phyloP scores from a whole-genome alignment of 345 rosid species.

The Draba incana region DNA sequence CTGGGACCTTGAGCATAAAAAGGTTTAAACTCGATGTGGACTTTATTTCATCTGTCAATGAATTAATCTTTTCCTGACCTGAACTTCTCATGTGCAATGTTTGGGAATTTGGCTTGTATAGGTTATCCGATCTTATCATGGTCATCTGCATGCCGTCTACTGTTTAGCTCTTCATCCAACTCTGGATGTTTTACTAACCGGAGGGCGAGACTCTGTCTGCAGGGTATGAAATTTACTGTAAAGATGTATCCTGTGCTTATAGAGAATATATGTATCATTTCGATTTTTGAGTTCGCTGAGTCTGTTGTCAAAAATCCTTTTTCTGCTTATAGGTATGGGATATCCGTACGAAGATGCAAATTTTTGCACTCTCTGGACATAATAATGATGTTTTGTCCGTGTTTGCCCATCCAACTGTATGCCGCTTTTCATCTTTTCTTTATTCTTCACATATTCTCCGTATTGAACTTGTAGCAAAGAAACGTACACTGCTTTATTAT shows the following conservation, averaged over 20 bases:
- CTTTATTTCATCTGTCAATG: slow-evolving; percentile 3
- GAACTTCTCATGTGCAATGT: slow-evolving; percentile 12
- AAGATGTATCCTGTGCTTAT: not conserved
- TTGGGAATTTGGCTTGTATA: slow-evolving; percentile 33
- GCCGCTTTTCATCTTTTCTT: slow-evolving; percentile 20
- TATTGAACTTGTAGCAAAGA: slow-evolving; percentile 12
- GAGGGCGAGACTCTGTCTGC: slow-evolving; percentile 98
- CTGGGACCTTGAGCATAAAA: slow-evolving; percentile 97
- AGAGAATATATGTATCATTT: not conserved
- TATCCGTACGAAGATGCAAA: slow-evolving; percentile 85
- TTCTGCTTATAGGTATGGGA: slow-evolving; percentile 79
- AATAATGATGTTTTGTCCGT: slow-evolving; percentile 75
- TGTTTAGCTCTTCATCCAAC: slow-evolving; percentile 99
- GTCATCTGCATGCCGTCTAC: slow-evolving; percentile 90
- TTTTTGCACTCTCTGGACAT: slow-evolving; percentile 81
- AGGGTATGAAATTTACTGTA: slow-evolving; percentile 57
- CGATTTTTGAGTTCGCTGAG: slow-evolving; percentile 14
- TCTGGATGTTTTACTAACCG: slow-evolving; percentile 82
- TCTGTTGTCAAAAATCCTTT: slow-evolving; percentile 29
- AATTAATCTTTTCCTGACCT: not conserved
- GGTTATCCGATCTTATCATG: slow-evolving; percentile 94
- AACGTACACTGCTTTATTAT: slow-evolving; percentile 8
- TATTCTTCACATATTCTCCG: not conserved
- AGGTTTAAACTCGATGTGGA: slow-evolving; percentile 52
- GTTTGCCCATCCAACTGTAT: slow-evolving; percentile 68